Evolutionary conservation across 2,329 filamentous ascomycete genomes (phyloP).

Genomic region (Zymoseptoria ardabiliae): DNA sequence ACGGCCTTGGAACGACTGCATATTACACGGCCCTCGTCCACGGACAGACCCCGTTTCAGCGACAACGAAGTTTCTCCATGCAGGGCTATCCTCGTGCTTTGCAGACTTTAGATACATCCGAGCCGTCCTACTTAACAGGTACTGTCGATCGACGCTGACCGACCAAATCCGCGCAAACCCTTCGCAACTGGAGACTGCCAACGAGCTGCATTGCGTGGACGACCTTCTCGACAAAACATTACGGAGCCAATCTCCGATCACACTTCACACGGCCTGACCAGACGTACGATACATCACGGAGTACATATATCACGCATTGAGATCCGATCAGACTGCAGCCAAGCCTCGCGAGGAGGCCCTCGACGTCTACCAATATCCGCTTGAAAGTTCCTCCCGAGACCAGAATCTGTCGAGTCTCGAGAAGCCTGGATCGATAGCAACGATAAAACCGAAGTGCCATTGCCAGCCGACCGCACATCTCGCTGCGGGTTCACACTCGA

Average conservation of each 20-base stretch:
- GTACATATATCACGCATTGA: not conserved
- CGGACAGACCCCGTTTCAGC: slow-evolving; percentile 15
- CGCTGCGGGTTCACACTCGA: not conserved
- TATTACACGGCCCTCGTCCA: slow-evolving; percentile 7
- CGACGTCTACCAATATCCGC: not conserved
- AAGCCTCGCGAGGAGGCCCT: not conserved
- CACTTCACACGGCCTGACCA: not conserved
- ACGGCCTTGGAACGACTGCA: slow-evolving; percentile 17
- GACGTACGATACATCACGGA: not conserved
- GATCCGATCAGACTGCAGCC: not conserved
- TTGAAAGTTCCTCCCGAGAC: not conserved
- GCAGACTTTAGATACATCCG: slow-evolving; percentile 11
- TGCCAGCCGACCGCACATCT: not conserved
- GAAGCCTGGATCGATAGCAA: not conserved
- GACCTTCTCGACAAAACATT: not conserved
- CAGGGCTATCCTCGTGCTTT: slow-evolving; percentile 18
- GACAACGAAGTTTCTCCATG: slow-evolving; percentile 19
- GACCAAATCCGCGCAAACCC: not conserved
- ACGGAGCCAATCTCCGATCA: not conserved
- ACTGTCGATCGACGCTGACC: slow-evolving; percentile 8
- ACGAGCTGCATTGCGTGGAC: slow-evolving; percentile 8
- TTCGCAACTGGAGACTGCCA: slow-evolving; percentile 11
- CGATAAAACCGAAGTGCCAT: not conserved
- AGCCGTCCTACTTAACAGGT: slow-evolving; percentile 16
- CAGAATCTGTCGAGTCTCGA: not conserved